Evolutionary conservation across 257 asterid species (phyloP), one percentile per base, ranked within the genome.

Genomic region (Solanum chaucha): DNA sequence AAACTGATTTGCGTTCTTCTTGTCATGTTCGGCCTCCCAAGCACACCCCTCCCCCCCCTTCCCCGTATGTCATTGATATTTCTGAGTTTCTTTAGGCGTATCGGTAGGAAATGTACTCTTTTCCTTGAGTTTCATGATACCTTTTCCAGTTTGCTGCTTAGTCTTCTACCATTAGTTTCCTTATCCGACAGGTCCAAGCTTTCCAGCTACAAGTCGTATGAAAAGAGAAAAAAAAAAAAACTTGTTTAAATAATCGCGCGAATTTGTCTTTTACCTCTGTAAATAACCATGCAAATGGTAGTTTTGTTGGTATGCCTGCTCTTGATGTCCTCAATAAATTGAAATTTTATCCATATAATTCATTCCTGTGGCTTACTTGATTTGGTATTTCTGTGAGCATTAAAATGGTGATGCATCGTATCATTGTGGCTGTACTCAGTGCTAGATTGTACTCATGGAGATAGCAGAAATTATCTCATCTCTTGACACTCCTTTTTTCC

Each of bases 1-100:
- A 26, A 89, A 92, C 90, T 96, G 94, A 91, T 92, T 22, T 22
- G 58, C 4, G 14, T 30, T 64, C 48, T 64, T 58, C 26, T 70
- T 30, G 28, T 17, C 84, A 26, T 80, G 24, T 80, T 80, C 19
- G 2, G 15, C 59, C 84, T 80, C 35, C 67, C 26, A 80, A 80
- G 67, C 84, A 46, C 38, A 11, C 36, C 36, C 83, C 14, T 3
- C 13, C 24, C 38, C 10, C 84, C 24, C 15, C 0, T n/a, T 28
- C 10, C 67, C 41, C 1, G 5, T 48, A 9, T 81, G 28, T 64
- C 40, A 30, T 81, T 78, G 41, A 81, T 81, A 81, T 5, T 48
- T 48, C 85, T 81, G 44, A 48, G 85, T 22, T 81, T 81, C 59
- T 30, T 48, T 81, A 81, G 85, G 85, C 11, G n/a, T 17, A 81